phyloP scores from a whole-genome alignment of 1,139 yeast species.

The Blastobotrys buckinghamii region DNA sequence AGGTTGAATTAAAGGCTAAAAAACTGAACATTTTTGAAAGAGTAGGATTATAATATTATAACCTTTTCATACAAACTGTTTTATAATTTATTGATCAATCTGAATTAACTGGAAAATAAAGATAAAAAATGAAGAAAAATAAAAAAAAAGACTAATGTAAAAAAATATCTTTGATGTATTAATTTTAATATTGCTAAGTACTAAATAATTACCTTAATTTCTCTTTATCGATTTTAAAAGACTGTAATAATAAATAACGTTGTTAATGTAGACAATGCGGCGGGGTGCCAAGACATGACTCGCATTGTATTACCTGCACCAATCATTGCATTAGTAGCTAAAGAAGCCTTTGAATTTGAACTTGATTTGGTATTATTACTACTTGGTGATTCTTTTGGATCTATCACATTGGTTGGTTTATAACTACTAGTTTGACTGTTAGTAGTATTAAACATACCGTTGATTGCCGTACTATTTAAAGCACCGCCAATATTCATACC shows the following conservation, averaged over 20 bases:
- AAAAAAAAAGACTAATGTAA: background rate
- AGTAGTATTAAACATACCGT: no score
- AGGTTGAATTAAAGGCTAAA: background rate
- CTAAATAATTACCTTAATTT: no score
- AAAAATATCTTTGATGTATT: no score
- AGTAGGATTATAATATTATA: background rate
- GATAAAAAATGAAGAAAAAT: background rate
- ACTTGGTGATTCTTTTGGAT: no score
- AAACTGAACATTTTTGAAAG: conserved; percentile 1
- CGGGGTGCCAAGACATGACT: background rate
- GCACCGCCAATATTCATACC: no score
- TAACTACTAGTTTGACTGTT: no score
- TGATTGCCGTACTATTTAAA: no score
- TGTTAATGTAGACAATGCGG: background rate
- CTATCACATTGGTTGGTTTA: no score
- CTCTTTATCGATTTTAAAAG: background rate
- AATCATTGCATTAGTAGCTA: background rate
- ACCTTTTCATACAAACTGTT: background rate
- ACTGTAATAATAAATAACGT: background rate
- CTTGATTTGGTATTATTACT: background rate
- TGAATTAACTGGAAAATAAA: background rate
- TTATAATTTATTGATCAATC: no score
- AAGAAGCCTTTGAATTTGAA: background rate
- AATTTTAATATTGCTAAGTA: no score
- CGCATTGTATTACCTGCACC: background rate